A percentile compares a stretch with the other conserved stretches of the same genome.
Conservation (phyloP, 129 eudicot genomes). For the Logfia minima region DNA sequence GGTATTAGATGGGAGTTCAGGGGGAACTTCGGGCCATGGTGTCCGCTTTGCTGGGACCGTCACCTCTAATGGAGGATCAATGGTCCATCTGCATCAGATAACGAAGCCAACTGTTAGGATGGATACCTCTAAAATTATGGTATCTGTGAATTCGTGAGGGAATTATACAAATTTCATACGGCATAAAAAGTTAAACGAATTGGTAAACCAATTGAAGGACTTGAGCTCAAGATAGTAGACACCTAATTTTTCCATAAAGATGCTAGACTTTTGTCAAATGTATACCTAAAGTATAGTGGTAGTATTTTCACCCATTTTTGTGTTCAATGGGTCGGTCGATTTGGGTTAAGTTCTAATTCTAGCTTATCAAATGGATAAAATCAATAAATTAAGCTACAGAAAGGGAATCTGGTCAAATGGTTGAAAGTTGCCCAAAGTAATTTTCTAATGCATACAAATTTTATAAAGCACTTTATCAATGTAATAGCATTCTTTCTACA, state of each 20-base stretch:
- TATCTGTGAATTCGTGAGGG: background rate
- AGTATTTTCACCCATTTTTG: background rate
- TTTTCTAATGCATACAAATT: too few species aligned
- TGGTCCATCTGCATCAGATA: conserved; percentile 72
- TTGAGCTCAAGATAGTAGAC: conserved; percentile 9
- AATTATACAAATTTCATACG: conserved; percentile 2
- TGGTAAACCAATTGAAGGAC: background rate
- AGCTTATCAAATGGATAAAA: too few species aligned
- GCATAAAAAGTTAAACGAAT: conserved; percentile 2
- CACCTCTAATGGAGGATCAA: conserved; percentile 83
- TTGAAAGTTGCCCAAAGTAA: too few species aligned
- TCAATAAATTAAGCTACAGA: too few species aligned
- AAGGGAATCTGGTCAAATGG: too few species aligned
- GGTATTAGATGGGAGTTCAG: conserved; percentile 56
- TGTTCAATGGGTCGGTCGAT: too few species aligned
- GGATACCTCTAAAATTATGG: background rate
- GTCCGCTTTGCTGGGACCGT: conserved; percentile 91
- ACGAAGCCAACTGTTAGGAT: background rate
- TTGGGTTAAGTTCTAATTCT: too few species aligned
- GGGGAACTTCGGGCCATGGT: conserved; percentile 94
- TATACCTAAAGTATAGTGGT: background rate
- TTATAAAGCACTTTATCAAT: too few species aligned
- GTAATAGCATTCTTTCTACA: background rate
- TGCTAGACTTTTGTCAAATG: background rate
- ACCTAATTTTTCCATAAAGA: background rate